Percentiles rank a stretch among this genome's conserved stretches.
Conservation (phyloP, 1,284 basidiomycete species). For the Heterobasidion parviporum region DNA sequence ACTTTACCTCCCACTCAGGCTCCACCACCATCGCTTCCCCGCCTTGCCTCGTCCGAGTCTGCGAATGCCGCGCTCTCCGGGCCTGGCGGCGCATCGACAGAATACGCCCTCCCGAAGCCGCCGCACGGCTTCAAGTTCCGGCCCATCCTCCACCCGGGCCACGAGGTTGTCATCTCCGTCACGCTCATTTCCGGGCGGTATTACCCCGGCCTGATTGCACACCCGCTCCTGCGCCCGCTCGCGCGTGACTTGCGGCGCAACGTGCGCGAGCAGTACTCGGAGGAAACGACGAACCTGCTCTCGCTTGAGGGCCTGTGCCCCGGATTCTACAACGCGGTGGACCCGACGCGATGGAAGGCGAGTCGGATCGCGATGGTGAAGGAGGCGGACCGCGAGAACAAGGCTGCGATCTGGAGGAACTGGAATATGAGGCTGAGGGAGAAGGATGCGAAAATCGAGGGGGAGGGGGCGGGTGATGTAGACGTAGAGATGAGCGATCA, state of each 20-base stretch:
- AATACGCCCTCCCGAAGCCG: slow-evolving; percentile 47
- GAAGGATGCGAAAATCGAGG: neutral
- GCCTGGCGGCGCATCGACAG: slow-evolving; percentile 22
- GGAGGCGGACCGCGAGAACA: slow-evolving; percentile 9
- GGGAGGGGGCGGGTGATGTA: neutral
- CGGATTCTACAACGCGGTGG: slow-evolving; percentile 11
- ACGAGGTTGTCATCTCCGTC: slow-evolving; percentile 58
- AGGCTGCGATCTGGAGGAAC: slow-evolving; percentile 22
- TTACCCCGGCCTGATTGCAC: slow-evolving; percentile 57
- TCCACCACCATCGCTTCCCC: neutral
- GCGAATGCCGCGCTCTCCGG: slow-evolving; percentile 28
- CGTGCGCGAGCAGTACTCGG: slow-evolving; percentile 2
- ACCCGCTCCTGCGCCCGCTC: slow-evolving; percentile 41
- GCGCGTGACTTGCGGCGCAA: slow-evolving; percentile 18
- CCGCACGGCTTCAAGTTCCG: slow-evolving; percentile 62
- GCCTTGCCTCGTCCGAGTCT: neutral
- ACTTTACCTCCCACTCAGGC: neutral
- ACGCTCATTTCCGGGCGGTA: slow-evolving; percentile 66
- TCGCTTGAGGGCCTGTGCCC: slow-evolving; percentile 12
- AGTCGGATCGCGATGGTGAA: slow-evolving; percentile 9
- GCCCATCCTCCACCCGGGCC: slow-evolving; percentile 51
- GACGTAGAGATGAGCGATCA: neutral
- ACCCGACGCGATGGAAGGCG: slow-evolving; percentile 11
- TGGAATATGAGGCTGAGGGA: neutral
- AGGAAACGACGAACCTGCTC: slow-evolving; percentile 8